phyloP scores from a whole-genome alignment of 345 rosid genomes.

The Psidium guajava region DNA sequence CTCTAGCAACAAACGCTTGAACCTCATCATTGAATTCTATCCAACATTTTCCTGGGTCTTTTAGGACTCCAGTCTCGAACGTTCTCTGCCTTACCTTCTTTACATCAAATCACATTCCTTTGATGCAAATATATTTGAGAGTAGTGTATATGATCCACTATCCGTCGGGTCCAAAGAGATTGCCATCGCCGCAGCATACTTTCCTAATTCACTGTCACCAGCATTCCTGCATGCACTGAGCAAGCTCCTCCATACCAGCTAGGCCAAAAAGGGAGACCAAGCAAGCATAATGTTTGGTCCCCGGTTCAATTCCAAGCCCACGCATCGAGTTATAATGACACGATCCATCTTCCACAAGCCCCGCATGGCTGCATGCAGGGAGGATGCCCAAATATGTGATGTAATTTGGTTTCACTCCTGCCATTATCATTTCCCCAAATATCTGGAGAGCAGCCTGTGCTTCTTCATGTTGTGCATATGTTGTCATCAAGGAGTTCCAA shows the following conservation, averaged over 20 bases:
- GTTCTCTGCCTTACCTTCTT: no score
- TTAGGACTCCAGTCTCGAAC: no score
- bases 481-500: slow-evolving; percentile 64
- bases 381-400: slow-evolving; percentile 60
- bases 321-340: slow-evolving; percentile 33
- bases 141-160: slow-evolving; percentile 53
- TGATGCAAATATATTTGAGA: slow-evolving; percentile 24
- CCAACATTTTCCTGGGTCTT: no score
- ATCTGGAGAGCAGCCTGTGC: slow-evolving; percentile 35
- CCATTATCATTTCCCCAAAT: slow-evolving; percentile 36
- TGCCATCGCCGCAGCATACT: slow-evolving; percentile 61
- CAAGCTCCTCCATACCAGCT: slow-evolving; percentile 67
- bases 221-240: slow-evolving; percentile 38
- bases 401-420: slow-evolving; percentile 49
- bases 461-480: slow-evolving; percentile 61
- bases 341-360: slow-evolving; percentile 55
- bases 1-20: no score
- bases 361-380: slow-evolving; percentile 66
- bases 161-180: slow-evolving; percentile 44
- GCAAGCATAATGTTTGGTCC: slow-evolving; percentile 57
- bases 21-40: no score
- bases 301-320: slow-evolving; percentile 35
- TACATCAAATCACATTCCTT: no score
- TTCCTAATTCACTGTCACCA: slow-evolving; percentile 42
- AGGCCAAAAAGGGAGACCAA: slow-evolving; percentile 50